These are phyloP conservation scores for Lepraria neglecta DNA, from an alignment of 495 filamentous ascomycete genomes.

Conservation along the genomic window DNA sequence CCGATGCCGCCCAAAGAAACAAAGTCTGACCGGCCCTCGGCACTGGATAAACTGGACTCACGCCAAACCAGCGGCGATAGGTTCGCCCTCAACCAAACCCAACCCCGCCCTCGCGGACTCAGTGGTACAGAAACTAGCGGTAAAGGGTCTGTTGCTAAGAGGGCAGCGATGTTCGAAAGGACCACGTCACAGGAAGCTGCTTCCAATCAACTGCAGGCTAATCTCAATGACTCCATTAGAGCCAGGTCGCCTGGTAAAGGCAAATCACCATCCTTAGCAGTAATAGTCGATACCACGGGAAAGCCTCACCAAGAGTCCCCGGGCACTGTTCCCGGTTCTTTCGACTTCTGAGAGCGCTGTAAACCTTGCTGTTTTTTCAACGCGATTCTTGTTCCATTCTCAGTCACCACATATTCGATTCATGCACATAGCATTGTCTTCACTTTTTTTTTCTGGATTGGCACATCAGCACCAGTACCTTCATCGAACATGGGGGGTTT, in stretches of 20 bases:
- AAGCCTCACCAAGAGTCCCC: slow-evolving; percentile 2
- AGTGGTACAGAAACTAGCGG: slow-evolving; percentile 21
- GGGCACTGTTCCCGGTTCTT: slow-evolving; percentile 18
- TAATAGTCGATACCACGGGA: slow-evolving; percentile 3
- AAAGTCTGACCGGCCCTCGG: neutral
- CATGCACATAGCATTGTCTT: slow-evolving; percentile 2
- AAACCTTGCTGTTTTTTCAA: neutral
- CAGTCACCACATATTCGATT: neutral
- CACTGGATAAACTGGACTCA: slow-evolving; percentile 8
- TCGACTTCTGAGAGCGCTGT: slow-evolving; percentile 15
- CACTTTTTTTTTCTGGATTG: neutral
- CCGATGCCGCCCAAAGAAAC: neutral
- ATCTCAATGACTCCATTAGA: slow-evolving; percentile 20
- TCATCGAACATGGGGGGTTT: too few species aligned
- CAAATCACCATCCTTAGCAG: slow-evolving; percentile 14
- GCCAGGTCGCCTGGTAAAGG: slow-evolving; percentile 15
- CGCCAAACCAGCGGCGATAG: slow-evolving; percentile 3
- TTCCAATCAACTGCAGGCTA: slow-evolving; percentile 23
- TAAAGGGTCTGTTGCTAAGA: slow-evolving; percentile 22
- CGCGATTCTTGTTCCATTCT: neutral
- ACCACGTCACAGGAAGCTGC: slow-evolving; percentile 15
- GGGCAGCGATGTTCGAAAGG: slow-evolving; percentile 26
- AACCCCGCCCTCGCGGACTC: slow-evolving; percentile 18
- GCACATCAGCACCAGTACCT: too few species aligned
- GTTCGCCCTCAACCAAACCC: slow-evolving; percentile 9